These are phyloP conservation scores for Mortierella antarctica DNA, from an alignment of 192 early-diverging fungal species.

Conservation along the genomic window DNA sequence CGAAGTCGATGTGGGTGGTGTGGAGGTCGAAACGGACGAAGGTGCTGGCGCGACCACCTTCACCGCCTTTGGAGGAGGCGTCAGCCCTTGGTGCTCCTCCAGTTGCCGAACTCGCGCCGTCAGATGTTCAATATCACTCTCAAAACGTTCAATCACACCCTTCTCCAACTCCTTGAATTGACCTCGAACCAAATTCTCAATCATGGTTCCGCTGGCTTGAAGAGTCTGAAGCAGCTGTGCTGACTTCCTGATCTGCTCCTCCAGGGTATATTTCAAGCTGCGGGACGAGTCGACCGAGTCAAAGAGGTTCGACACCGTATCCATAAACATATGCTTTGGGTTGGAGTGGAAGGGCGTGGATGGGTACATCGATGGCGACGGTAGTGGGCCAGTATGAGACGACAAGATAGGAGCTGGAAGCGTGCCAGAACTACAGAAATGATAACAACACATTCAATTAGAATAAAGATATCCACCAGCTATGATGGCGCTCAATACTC, in stretches of 20 bases:
- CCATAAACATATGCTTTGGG: conserved; percentile 64
- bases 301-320: conserved; percentile 64
- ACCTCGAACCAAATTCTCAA: conserved; percentile 79
- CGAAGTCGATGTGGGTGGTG: conserved; percentile 6
- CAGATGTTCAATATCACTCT: conserved; percentile 55
- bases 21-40: not conserved
- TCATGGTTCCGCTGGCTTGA: conserved; percentile 77
- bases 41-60: not conserved
- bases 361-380: conserved; percentile 65
- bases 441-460: not conserved
- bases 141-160: conserved; percentile 63
- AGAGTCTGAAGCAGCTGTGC: conserved; percentile 78
- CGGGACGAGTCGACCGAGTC: conserved; percentile 71
- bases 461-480: not conserved
- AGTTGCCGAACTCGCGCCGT: conserved; percentile 38
- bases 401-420: conserved; percentile 51
- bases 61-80: conserved; percentile 33
- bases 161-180: conserved; percentile 82
- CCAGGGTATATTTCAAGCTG: conserved; percentile 72
- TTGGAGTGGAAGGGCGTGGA: conserved; percentile 56
- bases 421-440: conserved; percentile 22
- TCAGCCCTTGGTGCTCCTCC: conserved; percentile 49
- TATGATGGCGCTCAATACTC: not conserved
- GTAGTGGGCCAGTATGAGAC: conserved; percentile 49
- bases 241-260: conserved; percentile 82